Conservation (phyloP, 1,139 yeast genomes). For the Magnusiomyces tetraspermus region DNA sequence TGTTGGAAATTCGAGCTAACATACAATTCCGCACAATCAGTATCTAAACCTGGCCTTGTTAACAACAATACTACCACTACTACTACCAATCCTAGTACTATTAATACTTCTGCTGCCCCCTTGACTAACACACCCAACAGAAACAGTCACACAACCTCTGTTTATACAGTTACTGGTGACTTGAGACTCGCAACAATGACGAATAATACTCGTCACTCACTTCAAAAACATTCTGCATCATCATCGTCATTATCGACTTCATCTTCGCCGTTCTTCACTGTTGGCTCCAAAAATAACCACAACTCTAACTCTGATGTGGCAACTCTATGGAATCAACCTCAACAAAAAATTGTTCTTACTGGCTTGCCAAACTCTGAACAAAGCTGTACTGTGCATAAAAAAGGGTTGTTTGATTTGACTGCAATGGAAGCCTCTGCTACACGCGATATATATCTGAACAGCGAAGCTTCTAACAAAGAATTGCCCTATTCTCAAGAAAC, state of each 20-base stretch:
- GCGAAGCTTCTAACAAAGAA: slow-evolving; percentile 29
- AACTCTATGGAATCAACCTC: slow-evolving; percentile 1
- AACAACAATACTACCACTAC: slow-evolving; percentile 12
- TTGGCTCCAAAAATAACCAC: slow-evolving; percentile 5
- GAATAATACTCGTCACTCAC: neutral
- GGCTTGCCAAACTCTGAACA: neutral
- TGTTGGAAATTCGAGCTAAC: too few relatives aligned
- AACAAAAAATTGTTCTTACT: neutral
- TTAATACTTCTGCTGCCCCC: slow-evolving; percentile 12
- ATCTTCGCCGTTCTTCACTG: too few relatives aligned
- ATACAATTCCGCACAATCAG: neutral
- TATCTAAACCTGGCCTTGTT: slow-evolving; percentile 13
- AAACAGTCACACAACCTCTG: slow-evolving; percentile 10
- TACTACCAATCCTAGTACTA: slow-evolving; percentile 12
- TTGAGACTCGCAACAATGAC: slow-evolving; percentile 29
- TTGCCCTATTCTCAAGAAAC: slow-evolving; percentile 31
- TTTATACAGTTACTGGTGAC: slow-evolving; percentile 30
- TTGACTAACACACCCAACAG: slow-evolving; percentile 5
- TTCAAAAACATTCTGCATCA: neutral
- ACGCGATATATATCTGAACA: slow-evolving; percentile 2
- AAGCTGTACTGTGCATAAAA: slow-evolving; percentile 4
- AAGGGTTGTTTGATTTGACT: slow-evolving; percentile 3
- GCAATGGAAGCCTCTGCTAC: slow-evolving; percentile 10
- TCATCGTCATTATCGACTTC: neutral
- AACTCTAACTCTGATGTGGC: too few relatives aligned